A percentile compares a stretch with the other conserved stretches of the same genome.
Evolutionary conservation across 1,284 basidiomycete genomes (phyloP).

Genomic region (Polyporus tsugae): DNA sequence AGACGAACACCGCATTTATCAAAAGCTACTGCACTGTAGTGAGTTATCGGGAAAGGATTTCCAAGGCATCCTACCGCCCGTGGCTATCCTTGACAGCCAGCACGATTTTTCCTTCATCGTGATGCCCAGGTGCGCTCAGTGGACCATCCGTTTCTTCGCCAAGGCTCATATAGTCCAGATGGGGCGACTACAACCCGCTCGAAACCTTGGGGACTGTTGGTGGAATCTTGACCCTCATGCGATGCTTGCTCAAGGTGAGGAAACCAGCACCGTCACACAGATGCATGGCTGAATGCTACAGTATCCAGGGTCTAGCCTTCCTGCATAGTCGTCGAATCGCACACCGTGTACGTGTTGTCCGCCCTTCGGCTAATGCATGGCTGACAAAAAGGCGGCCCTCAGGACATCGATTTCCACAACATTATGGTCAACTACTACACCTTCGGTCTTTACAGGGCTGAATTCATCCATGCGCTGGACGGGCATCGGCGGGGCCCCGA

Average conservation of each 20-base stretch:
- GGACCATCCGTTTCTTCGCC: background rate
- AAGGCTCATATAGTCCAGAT: conserved; percentile 1
- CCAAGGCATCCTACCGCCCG: conserved; percentile 5
- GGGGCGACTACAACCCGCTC: background rate
- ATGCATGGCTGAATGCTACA: background rate
- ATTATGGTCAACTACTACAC: conserved; percentile 13
- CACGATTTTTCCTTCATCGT: conserved; percentile 12
- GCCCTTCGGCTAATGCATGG: background rate
- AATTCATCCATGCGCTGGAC: background rate
- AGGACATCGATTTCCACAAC: conserved; percentile 18
- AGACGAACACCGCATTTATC: conserved; percentile 2
- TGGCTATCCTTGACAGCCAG: conserved; percentile 15
- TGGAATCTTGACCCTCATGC: background rate
- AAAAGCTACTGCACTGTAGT: background rate
- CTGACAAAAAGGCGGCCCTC: background rate
- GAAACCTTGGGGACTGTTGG: background rate
- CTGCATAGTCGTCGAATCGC: conserved; percentile 12
- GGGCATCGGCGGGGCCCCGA: conserved; percentile 9
- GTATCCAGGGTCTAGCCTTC: conserved; percentile 13
- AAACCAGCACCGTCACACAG: background rate
- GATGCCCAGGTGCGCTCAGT: conserved; percentile 18
- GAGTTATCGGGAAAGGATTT: background rate
- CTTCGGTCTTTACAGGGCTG: background rate
- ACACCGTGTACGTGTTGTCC: conserved; percentile 13
- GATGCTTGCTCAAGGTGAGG: conserved; percentile 15